Conservation (phyloP, 352 stramenopile species). For the Blastocystis sp. region DNA sequence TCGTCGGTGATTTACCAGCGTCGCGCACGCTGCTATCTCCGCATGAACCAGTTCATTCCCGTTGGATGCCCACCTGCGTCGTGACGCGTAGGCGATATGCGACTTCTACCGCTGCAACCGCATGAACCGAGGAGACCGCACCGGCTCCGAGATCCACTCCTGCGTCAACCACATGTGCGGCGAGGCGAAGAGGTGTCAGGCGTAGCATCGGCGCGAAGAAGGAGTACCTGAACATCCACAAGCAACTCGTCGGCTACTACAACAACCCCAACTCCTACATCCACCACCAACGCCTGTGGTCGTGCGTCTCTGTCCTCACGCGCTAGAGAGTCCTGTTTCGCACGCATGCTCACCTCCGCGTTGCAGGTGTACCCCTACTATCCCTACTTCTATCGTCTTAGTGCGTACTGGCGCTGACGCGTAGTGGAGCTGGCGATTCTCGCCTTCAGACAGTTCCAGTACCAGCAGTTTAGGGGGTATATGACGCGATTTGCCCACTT, state of each 20-base stretch:
- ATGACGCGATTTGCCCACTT: slow-evolving; percentile 30
- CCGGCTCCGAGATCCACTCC: slow-evolving; percentile 2
- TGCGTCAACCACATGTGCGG: slow-evolving; percentile 29
- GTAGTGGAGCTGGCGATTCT: slow-evolving; percentile 27
- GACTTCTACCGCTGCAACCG: slow-evolving; percentile 41
- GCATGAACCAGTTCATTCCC: slow-evolving; percentile 49
- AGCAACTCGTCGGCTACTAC: background rate
- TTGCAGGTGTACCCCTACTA: slow-evolving; percentile 49
- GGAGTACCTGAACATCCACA: slow-evolving; percentile 33
- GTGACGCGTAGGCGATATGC: slow-evolving; percentile 14
- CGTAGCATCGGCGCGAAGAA: slow-evolving; percentile 42
- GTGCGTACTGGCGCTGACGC: background rate
- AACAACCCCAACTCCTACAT: background rate
- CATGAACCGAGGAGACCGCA: background rate
- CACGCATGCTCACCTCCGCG: background rate
- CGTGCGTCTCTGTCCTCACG: background rate
- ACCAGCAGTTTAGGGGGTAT: background rate
- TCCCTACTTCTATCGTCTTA: slow-evolving; percentile 20
- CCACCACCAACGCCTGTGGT: background rate
- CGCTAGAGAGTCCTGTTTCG: slow-evolving; percentile 12
- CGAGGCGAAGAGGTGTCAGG: no score
- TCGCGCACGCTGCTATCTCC: slow-evolving; percentile 14
- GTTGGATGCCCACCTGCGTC: background rate
- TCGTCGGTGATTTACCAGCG: background rate
- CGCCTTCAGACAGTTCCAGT: slow-evolving; percentile 20